Conservation (phyloP, 2,329 filamentous ascomycete genomes). For the Colletotrichum tanaceti region DNA sequence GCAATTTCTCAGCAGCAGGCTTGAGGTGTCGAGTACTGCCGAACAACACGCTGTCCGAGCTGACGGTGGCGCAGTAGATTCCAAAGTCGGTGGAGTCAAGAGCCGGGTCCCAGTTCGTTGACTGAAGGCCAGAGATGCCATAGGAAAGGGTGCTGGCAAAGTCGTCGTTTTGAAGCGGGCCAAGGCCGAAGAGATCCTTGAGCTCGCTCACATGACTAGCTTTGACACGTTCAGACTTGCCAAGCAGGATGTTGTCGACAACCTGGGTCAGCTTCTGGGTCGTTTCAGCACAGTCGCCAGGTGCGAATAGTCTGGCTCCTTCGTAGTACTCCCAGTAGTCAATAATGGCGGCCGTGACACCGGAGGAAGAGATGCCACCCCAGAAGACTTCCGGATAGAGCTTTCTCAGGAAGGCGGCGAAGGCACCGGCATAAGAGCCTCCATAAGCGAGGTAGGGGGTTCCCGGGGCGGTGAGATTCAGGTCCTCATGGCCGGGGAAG, state of each 20-base stretch:
- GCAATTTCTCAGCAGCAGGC: slow-evolving; percentile 52
- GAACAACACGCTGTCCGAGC: slow-evolving; percentile 56
- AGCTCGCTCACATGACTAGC: slow-evolving; percentile 46
- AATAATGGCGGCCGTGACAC: slow-evolving; percentile 80
- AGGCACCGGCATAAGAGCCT: slow-evolving; percentile 84
- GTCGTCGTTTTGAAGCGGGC: slow-evolving; percentile 58
- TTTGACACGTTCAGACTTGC: slow-evolving; percentile 50
- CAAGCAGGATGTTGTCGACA: slow-evolving; percentile 63
- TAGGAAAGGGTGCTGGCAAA: slow-evolving; percentile 58
- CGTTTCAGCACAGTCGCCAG: slow-evolving; percentile 71
- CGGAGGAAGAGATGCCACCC: slow-evolving; percentile 83
- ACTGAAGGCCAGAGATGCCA: slow-evolving; percentile 59
- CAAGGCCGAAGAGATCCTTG: slow-evolving; percentile 58
- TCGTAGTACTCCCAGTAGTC: slow-evolving; percentile 77
- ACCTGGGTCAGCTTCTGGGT: slow-evolving; percentile 68
- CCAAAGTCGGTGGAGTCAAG: slow-evolving; percentile 56
- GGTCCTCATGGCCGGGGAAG: slow-evolving; percentile 76
- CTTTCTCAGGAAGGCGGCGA: slow-evolving; percentile 80
- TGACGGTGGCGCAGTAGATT: slow-evolving; percentile 61
- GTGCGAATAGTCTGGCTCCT: slow-evolving; percentile 61
- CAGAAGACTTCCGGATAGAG: slow-evolving; percentile 83
- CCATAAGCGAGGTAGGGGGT: slow-evolving; percentile 84
- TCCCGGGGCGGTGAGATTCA: slow-evolving; percentile 72
- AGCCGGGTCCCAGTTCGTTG: slow-evolving; percentile 65
- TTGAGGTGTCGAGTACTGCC: slow-evolving; percentile 53